Conservation (phyloP, 768 basidiomycete species). For the Mrakia hoshinonis region DNA sequence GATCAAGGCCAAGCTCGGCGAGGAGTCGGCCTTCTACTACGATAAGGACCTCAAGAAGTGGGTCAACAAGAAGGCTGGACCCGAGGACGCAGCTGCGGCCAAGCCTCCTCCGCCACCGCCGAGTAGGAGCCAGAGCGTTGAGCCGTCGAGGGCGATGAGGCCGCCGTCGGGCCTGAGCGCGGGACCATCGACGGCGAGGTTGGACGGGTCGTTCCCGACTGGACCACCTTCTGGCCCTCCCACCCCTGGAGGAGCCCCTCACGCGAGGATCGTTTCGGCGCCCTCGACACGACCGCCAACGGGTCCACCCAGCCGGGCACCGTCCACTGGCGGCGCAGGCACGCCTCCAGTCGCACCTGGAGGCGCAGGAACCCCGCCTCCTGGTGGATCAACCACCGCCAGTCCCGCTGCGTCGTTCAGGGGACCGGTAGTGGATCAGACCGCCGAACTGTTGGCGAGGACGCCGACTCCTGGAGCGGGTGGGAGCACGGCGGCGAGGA, state of each 20-base stretch:
- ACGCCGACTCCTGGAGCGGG: slow-evolving; percentile 33
- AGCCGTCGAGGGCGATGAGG: slow-evolving; percentile 22
- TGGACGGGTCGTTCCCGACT: slow-evolving; percentile 34
- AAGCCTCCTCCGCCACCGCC: slow-evolving; percentile 60
- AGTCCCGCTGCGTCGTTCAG: slow-evolving; percentile 48
- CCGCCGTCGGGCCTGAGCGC: slow-evolving; percentile 26
- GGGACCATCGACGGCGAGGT: slow-evolving; percentile 33
- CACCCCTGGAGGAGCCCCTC: slow-evolving; percentile 42
- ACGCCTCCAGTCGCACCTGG: slow-evolving; percentile 8
- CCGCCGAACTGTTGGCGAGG: slow-evolving; percentile 18
- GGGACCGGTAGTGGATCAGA: slow-evolving; percentile 35
- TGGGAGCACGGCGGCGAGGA: slow-evolving; percentile 52
- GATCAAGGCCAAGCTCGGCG: slow-evolving; percentile 83
- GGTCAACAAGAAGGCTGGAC: slow-evolving; percentile 81
- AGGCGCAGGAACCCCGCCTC: slow-evolving; percentile 44
- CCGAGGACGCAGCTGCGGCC: slow-evolving; percentile 48
- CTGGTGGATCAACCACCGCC: slow-evolving; percentile 47
- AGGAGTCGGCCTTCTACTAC: slow-evolving; percentile 81
- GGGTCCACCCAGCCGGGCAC: slow-evolving; percentile 48
- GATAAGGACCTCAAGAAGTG: slow-evolving; percentile 92
- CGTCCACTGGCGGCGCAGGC: slow-evolving; percentile 48
- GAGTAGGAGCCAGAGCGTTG: slow-evolving; percentile 53
- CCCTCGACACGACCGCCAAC: slow-evolving; percentile 52
- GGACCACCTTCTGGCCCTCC: slow-evolving; percentile 51
- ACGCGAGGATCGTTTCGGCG: slow-evolving; percentile 32